Percentiles rank a stretch among this genome's conserved stretches.
These are phyloP conservation scores for Batrachochytrium dendrobatidis DNA, from an alignment of 371 early-diverging fungal species.

Conservation along the genomic window DNA sequence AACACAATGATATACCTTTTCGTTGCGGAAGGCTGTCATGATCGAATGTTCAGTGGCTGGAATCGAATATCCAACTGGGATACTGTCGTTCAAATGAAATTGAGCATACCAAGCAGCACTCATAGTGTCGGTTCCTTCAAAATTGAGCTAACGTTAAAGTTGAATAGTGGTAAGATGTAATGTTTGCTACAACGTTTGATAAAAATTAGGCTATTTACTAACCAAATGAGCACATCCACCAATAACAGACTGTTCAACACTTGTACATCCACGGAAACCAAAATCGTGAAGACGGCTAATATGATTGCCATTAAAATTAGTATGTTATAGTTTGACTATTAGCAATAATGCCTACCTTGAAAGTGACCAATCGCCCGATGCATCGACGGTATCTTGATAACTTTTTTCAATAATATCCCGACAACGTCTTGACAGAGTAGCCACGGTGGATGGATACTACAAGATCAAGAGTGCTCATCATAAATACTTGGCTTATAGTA, in stretches of 20 bases:
- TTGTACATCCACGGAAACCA: conserved; percentile 81
- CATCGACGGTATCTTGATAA: conserved; percentile 58
- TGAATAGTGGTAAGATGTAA: background rate
- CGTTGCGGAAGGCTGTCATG: conserved; percentile 65
- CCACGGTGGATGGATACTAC: conserved; percentile 75
- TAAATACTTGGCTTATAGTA: conserved; percentile 7
- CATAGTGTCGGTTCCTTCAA: conserved; percentile 71
- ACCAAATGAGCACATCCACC: conserved; percentile 75
- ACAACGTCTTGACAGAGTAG: conserved; percentile 64
- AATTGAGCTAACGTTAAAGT: conserved; percentile 47
- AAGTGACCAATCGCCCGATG: conserved; percentile 33
- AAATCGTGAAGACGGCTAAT: conserved; percentile 71
- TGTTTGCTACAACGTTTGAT: background rate
- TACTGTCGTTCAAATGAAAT: conserved; percentile 58
- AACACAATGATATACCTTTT: conserved; percentile 32
- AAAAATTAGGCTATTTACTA: conserved; percentile 4
- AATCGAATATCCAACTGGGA: conserved; percentile 62
- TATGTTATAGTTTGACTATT: background rate
- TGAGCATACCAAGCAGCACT: conserved; percentile 70
- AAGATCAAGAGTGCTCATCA: conserved; percentile 1
- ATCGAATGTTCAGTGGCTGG: conserved; percentile 88
- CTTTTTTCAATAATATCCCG: conserved; percentile 47
- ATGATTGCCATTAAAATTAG: background rate
- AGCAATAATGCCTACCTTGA: conserved; percentile 25
- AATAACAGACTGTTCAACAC: conserved; percentile 73